These are phyloP conservation scores for Saturnispora sanitii DNA, from an alignment of 805 yeast species.

Conservation along the genomic window DNA sequence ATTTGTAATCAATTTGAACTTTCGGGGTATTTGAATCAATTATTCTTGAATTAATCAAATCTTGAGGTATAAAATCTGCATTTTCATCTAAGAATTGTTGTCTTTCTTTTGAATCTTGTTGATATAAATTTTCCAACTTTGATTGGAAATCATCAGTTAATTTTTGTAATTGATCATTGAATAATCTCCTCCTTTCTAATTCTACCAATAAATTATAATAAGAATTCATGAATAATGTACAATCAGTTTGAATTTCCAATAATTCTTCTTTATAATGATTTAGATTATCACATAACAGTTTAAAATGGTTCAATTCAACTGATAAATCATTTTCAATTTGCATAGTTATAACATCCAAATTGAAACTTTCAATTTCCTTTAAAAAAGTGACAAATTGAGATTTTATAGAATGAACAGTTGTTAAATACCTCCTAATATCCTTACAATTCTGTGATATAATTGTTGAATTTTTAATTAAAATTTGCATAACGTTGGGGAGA, in stretches of 20 bases:
- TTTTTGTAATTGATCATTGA: slow-evolving; percentile 31
- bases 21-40: slow-evolving; percentile 19
- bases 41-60: slow-evolving; percentile 20
- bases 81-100: slow-evolving; percentile 34
- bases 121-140: slow-evolving; percentile 30
- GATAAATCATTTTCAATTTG: slow-evolving; percentile 9
- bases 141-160: slow-evolving; percentile 34
- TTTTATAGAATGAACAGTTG: slow-evolving; percentile 16
- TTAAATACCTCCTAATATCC: slow-evolving; percentile 19
- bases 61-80: slow-evolving; percentile 47
- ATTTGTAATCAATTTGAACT: slow-evolving; percentile 16
- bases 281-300: slow-evolving; percentile 7
- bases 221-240: slow-evolving; percentile 39
- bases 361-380: slow-evolving; percentile 8
- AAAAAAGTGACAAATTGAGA: slow-evolving; percentile 6
- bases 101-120: slow-evolving; percentile 36
- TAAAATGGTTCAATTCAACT: slow-evolving; percentile 3
- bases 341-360: slow-evolving; percentile 4
- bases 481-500: slow-evolving; percentile 44
- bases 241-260: slow-evolving; percentile 32
- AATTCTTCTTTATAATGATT: slow-evolving; percentile 14
- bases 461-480: slow-evolving; percentile 32
- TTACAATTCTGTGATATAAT: slow-evolving; percentile 23
- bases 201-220: slow-evolving; percentile 46
- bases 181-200: slow-evolving; percentile 37